These are phyloP conservation scores for Lycium barbarum DNA, from an alignment of 257 asterid genomes.

Conservation along the genomic window DNA sequence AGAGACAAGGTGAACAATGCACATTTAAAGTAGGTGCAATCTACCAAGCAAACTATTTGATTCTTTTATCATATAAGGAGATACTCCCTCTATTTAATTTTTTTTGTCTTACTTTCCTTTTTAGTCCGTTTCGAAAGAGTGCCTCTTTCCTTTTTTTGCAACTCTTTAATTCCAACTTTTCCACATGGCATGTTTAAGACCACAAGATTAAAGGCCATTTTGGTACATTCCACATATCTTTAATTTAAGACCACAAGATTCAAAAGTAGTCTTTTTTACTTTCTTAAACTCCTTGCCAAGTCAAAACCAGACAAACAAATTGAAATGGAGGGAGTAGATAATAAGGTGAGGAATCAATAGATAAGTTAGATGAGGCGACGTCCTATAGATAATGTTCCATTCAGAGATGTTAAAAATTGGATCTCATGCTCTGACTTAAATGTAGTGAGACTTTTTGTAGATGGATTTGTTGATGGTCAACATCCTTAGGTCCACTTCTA, in stretches of 20 bases:
- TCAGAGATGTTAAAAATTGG: neutral
- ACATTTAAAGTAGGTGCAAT: neutral
- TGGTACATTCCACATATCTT: no score
- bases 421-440: neutral
- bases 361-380: neutral
- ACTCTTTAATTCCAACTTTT: no score
- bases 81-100: neutral
- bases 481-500: conserved; percentile 20
- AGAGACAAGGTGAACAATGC: neutral
- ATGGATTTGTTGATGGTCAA: neutral
- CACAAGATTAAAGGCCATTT: no score
- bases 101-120: no score
- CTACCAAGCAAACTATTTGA: neutral
- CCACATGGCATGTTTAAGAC: no score
- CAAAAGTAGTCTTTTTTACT: no score
- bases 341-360: neutral
- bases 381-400: neutral
- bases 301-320: no score
- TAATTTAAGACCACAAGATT: no score
- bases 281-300: no score
- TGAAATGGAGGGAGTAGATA: no score
- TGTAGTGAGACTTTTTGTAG: neutral
- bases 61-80: neutral
- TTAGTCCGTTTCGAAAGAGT: no score
- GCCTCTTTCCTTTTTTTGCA: no score